phyloP scores from a whole-genome alignment of 1,284 basidiomycete species.

The Leccinum pachyderme region DNA sequence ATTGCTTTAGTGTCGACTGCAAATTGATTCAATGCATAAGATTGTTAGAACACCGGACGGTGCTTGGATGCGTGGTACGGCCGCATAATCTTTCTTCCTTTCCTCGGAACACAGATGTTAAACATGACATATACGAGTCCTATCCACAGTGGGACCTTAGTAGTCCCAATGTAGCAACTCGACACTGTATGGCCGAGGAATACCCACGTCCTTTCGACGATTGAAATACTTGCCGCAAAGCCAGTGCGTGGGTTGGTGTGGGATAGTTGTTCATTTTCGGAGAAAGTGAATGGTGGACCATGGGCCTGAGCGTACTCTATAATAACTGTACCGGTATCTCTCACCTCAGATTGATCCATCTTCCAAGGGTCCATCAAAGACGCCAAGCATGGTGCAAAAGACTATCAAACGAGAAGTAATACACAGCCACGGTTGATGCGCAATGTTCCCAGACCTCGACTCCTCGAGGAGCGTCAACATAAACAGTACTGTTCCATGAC shows the following conservation, averaged over 20 bases:
- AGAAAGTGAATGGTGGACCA: neutral
- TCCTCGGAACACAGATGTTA: neutral
- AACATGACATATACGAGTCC: neutral
- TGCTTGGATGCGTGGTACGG: neutral
- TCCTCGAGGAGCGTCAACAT: neutral
- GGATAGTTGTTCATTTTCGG: neutral
- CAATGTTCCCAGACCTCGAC: neutral
- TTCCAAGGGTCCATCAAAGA: neutral
- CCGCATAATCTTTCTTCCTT: neutral
- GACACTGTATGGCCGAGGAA: neutral
- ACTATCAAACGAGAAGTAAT: neutral
- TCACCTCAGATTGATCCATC: neutral
- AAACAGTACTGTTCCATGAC: neutral
- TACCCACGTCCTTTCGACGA: neutral
- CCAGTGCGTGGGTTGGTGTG: conserved; percentile 6
- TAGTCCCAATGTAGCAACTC: neutral
- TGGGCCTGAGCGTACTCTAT: neutral
- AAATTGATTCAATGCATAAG: neutral
- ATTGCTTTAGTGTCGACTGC: neutral
- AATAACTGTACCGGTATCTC: neutral
- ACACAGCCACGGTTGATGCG: neutral
- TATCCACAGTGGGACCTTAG: neutral
- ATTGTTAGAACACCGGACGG: neutral
- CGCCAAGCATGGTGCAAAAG: neutral
- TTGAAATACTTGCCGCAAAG: neutral